Evolutionary conservation across 331 rosid species (phyloP).

Genomic region (Stylosanthes scabra): DNA sequence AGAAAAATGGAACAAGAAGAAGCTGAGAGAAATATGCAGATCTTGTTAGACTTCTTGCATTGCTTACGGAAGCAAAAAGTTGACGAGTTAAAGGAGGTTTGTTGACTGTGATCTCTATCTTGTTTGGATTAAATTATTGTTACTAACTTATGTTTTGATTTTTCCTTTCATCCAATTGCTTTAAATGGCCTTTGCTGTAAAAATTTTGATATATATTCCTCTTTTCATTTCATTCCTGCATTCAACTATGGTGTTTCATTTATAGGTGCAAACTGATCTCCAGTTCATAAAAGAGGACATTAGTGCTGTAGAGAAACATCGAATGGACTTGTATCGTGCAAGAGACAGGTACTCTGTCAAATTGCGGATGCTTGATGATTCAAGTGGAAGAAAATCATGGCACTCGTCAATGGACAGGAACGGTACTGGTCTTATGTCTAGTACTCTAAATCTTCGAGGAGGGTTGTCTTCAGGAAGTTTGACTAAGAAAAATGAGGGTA

Average conservation of each 20-base stretch:
- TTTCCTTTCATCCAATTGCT: constrained; percentile 28
- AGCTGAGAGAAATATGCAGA: constrained; percentile 96
- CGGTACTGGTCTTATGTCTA: constrained; percentile 56
- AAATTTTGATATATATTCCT: constrained; percentile 12
- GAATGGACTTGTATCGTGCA: constrained; percentile 81
- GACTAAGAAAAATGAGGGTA: constrained; percentile 67
- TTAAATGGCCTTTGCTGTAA: constrained; percentile 32
- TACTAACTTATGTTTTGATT: constrained; percentile 12
- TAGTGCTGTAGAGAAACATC: constrained; percentile 83
- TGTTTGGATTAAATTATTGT: constrained; percentile 21
- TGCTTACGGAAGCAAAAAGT: constrained; percentile 89
- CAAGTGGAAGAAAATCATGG: constrained; percentile 76
- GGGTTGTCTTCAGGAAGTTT: constrained; percentile 68
- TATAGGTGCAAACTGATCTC: constrained; percentile 92
- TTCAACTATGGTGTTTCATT: constrained; percentile 31
- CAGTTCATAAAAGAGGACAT: constrained; percentile 92
- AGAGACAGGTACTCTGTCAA: constrained; percentile 83
- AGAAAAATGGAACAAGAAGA: constrained; percentile 99
- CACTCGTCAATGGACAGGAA: constrained; percentile 66
- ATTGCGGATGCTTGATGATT: constrained; percentile 74
- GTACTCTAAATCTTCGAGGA: constrained; percentile 63
- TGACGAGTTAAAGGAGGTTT: constrained; percentile 87
- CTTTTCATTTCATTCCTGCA: constrained; percentile 21
- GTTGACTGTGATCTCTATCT: constrained; percentile 34
- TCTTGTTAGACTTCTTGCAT: constrained; percentile 86